Evolutionary conservation across 2,329 filamentous ascomycete species (phyloP).

Genomic region (Massarina eburnea): DNA sequence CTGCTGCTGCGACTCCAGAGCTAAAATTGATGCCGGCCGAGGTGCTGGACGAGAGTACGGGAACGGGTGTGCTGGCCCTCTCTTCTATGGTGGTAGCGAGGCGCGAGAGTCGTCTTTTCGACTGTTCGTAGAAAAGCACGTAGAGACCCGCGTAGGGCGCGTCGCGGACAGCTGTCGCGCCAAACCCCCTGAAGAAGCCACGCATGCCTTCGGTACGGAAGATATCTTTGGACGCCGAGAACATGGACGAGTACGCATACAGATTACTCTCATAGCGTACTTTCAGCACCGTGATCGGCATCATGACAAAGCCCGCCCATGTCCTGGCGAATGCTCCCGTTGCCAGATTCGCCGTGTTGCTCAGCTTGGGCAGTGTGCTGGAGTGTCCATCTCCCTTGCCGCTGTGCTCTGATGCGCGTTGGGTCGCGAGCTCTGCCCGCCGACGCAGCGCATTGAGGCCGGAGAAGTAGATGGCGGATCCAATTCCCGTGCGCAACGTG

Average conservation of each 20-base stretch:
- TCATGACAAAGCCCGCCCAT: conserved; percentile 85
- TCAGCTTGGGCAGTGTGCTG: conserved; percentile 77
- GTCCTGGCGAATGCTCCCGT: conserved; percentile 84
- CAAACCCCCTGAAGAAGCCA: conserved; percentile 92
- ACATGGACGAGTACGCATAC: conserved; percentile 79
- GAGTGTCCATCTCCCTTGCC: conserved; percentile 47
- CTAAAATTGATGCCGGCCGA: conserved; percentile 79
- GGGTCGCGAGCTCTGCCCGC: conserved; percentile 54
- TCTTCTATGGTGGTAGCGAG: conserved; percentile 35
- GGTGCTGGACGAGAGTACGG: conserved; percentile 32
- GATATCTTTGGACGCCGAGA: conserved; percentile 74
- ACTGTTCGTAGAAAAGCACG: conserved; percentile 88
- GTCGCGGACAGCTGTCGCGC: conserved; percentile 88
- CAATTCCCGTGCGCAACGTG: conserved; percentile 88
- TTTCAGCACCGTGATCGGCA: conserved; percentile 95
- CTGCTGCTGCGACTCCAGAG: conserved; percentile 78
- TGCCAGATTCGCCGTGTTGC: conserved; percentile 79
- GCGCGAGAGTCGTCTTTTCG: conserved; percentile 64
- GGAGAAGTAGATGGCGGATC: conserved; percentile 92
- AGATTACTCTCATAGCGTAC: conserved; percentile 90
- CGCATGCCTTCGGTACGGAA: conserved; percentile 69
- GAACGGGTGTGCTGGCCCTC: conserved; percentile 20
- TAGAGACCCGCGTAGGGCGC: conserved; percentile 97
- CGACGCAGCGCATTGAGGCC: conserved; percentile 82
- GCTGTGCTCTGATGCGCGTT: conserved; percentile 21